These are phyloP conservation scores for Neopestalotiopsis sp. DNA, from an alignment of 2,329 filamentous ascomycete species.

Conservation along the genomic window DNA sequence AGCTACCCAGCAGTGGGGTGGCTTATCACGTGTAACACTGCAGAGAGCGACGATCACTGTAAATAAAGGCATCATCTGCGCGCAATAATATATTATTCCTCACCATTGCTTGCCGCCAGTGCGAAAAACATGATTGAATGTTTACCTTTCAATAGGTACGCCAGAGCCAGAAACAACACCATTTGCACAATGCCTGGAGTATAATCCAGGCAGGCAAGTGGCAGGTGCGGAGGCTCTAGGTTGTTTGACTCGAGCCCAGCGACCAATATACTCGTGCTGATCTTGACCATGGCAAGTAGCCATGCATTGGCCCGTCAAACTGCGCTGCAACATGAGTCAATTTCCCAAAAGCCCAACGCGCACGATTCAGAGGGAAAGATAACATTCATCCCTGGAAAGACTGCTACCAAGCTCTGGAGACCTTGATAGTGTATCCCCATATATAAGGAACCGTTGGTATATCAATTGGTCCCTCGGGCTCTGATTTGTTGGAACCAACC, in stretches of 20 bases:
- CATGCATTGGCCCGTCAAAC: not conserved
- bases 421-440: not conserved
- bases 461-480: too few relatives aligned
- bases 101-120: not conserved
- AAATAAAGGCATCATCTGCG: not conserved
- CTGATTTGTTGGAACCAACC: not conserved
- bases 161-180: too few relatives aligned
- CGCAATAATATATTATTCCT: not conserved
- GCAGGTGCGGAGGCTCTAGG: not conserved
- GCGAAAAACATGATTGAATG: not conserved
- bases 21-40: slow-evolving; percentile 11
- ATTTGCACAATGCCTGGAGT: too few relatives aligned
- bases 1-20: not conserved
- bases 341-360: not conserved
- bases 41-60: slow-evolving; percentile 1
- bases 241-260: not conserved
- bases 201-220: not conserved
- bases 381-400: not conserved
- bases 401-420: not conserved
- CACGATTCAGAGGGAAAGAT: not conserved
- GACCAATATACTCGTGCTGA: not conserved
- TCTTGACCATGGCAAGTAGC: not conserved
- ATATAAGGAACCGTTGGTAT: not conserved
- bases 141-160: not conserved
- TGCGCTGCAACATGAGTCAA: not conserved